Conservation (phyloP, 495 filamentous ascomycete species). For the Penicillium manginii region DNA sequence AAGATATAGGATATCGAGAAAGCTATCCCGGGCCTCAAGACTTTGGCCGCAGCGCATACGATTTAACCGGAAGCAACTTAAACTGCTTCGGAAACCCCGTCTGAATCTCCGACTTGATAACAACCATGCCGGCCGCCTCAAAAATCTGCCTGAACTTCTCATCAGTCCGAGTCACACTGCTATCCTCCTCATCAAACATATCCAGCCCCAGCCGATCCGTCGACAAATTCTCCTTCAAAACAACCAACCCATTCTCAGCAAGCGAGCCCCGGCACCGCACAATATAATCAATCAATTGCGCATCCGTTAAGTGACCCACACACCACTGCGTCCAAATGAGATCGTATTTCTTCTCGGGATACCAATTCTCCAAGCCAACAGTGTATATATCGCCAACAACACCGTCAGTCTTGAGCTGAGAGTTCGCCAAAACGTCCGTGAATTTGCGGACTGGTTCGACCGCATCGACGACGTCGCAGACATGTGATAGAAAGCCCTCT, state of each 20-base stretch:
- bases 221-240: slow-evolving; percentile 88
- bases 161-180: slow-evolving; percentile 78
- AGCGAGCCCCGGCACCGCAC: slow-evolving; percentile 61
- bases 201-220: slow-evolving; percentile 59
- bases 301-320: slow-evolving; percentile 85
- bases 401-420: slow-evolving; percentile 34
- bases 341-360: slow-evolving; percentile 59
- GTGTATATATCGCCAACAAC: slow-evolving; percentile 68
- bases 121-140: slow-evolving; percentile 63
- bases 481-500: slow-evolving; percentile 54
- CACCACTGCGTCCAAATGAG: slow-evolving; percentile 86
- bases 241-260: slow-evolving; percentile 57
- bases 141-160: slow-evolving; percentile 72
- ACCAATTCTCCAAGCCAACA: slow-evolving; percentile 76
- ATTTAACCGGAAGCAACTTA: slow-evolving; percentile 68
- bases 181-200: slow-evolving; percentile 77
- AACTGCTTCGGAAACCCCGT: slow-evolving; percentile 69
- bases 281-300: slow-evolving; percentile 70
- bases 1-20: background rate
- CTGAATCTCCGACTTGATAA: slow-evolving; percentile 76
- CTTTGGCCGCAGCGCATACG: slow-evolving; percentile 63
- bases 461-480: slow-evolving; percentile 58
- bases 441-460: slow-evolving; percentile 64
- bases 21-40: slow-evolving; percentile 1
- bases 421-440: slow-evolving; percentile 36